Conservation (phyloP, 2,329 filamentous ascomycete genomes). For the Cordyceps farinosa region DNA sequence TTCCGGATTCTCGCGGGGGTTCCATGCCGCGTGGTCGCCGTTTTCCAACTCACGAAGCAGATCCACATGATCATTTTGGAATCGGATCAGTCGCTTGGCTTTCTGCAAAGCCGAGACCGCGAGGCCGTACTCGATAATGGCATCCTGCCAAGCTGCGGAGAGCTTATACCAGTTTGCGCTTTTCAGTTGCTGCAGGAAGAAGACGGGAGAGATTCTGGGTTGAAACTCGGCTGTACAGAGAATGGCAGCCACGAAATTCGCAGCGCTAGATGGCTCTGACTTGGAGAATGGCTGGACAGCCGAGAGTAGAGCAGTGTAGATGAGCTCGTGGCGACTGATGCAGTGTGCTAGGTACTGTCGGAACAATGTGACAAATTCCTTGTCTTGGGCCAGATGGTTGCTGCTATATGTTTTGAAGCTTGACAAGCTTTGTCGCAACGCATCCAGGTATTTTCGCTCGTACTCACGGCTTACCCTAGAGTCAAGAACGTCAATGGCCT, state of each 20-base stretch:
- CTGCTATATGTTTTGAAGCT: not conserved
- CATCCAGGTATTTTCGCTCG: not conserved
- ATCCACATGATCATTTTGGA: too few species aligned
- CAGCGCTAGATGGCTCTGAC: not conserved
- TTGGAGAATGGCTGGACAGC: not conserved
- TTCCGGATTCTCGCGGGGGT: conserved; percentile 42
- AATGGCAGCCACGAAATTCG: not conserved
- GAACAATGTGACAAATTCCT: not conserved
- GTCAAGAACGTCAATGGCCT: not conserved
- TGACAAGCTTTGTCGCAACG: not conserved
- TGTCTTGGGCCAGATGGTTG: not conserved
- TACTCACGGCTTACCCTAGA: not conserved
- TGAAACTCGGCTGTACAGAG: not conserved
- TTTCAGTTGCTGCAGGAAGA: not conserved
- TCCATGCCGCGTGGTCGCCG: not conserved
- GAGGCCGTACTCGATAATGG: not conserved
- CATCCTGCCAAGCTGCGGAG: not conserved
- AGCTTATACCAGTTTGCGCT: not conserved
- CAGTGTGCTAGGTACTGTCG: not conserved
- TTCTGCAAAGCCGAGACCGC: not conserved
- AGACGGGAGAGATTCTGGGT: not conserved
- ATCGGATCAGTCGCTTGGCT: too few species aligned
- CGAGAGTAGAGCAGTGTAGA: not conserved
- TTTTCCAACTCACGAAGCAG: not conserved
- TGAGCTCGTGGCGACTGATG: not conserved